Conservation (phyloP, 495 filamentous ascomycete species). For the Astrocystis sublimbata region DNA sequence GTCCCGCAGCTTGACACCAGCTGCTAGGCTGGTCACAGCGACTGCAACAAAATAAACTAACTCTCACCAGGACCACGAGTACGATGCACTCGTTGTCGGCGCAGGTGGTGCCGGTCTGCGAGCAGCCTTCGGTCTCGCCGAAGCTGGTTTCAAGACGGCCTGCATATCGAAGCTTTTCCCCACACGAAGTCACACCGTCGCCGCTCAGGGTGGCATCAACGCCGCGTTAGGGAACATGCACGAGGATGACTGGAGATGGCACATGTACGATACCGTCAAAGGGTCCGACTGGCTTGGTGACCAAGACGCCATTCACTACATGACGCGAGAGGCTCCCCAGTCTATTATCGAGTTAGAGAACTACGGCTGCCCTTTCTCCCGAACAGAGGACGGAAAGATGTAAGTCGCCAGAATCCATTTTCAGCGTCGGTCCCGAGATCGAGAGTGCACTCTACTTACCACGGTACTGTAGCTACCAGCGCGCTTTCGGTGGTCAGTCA, state of each 20-base stretch:
- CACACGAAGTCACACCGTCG: slow-evolving; percentile 92
- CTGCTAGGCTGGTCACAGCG: background rate
- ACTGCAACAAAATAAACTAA: slow-evolving; percentile 4
- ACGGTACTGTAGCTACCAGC: slow-evolving; percentile 66
- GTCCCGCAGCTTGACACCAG: background rate
- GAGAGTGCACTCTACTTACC: slow-evolving; percentile 21
- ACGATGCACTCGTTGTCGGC: slow-evolving; percentile 88
- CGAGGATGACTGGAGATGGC: slow-evolving; percentile 97
- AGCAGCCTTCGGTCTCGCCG: slow-evolving; percentile 93
- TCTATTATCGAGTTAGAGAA: slow-evolving; percentile 94
- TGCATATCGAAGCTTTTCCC: slow-evolving; percentile 99
- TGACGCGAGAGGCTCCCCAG: slow-evolving; percentile 91
- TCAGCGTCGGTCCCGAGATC: background rate
- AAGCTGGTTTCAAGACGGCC: slow-evolving; percentile 96
- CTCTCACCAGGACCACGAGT: slow-evolving; percentile 53
- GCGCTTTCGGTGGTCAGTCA: slow-evolving; percentile 96
- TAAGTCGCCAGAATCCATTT: slow-evolving; percentile 47
- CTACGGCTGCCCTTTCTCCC: slow-evolving; percentile 96
- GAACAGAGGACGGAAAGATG: slow-evolving; percentile 96
- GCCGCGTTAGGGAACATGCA: slow-evolving; percentile 89
- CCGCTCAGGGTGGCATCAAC: slow-evolving; percentile 93
- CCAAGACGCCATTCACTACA: slow-evolving; percentile 99
- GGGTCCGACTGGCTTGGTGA: slow-evolving; percentile 98
- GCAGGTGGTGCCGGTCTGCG: slow-evolving; percentile 92
- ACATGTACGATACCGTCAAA: slow-evolving; percentile 99